These are phyloP conservation scores for Clavispora phyllophila DNA, from an alignment of 805 yeast species.

Conservation along the genomic window DNA sequence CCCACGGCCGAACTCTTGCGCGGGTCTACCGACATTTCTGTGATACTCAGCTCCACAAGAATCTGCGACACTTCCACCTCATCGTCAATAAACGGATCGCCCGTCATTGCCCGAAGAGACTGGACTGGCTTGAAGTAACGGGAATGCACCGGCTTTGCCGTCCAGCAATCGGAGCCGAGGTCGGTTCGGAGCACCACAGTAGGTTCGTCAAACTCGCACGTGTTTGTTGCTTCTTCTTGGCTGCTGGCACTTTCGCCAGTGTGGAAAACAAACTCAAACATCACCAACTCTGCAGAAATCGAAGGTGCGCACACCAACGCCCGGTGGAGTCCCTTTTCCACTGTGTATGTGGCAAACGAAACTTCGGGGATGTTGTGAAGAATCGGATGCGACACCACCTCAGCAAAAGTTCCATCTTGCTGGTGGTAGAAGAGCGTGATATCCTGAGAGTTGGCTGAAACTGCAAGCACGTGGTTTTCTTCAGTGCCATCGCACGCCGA, in stretches of 20 bases:
- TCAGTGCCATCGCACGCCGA: constrained; percentile 14
- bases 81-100: constrained; percentile 38
- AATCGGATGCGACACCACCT: constrained; percentile 37
- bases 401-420: constrained; percentile 22
- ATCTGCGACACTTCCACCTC: constrained; percentile 24
- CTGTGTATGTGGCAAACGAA: constrained; percentile 26
- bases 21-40: constrained; percentile 15
- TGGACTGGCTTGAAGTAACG: constrained; percentile 45
- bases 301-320: constrained; percentile 35
- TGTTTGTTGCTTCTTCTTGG: constrained; percentile 13
- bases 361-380: constrained; percentile 54
- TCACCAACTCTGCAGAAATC: constrained; percentile 43
- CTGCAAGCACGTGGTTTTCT: constrained; percentile 33
- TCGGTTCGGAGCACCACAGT: constrained; percentile 18
- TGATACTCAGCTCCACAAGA: constrained; percentile 34
- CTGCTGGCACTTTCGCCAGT: too few species aligned
- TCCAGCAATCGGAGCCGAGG: constrained; percentile 46
- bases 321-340: constrained; percentile 16
- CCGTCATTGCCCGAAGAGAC: constrained; percentile 43
- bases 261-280: constrained; percentile 31
- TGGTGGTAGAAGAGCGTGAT: constrained; percentile 36
- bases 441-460: constrained; percentile 51
- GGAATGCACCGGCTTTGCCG: constrained; percentile 36
- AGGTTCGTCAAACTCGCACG: constrained; percentile 23
- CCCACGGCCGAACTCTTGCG: constrained; percentile 22